These are phyloP conservation scores for Phlegmacium glaucopus DNA, from an alignment of 768 basidiomycete genomes.

Conservation along the genomic window DNA sequence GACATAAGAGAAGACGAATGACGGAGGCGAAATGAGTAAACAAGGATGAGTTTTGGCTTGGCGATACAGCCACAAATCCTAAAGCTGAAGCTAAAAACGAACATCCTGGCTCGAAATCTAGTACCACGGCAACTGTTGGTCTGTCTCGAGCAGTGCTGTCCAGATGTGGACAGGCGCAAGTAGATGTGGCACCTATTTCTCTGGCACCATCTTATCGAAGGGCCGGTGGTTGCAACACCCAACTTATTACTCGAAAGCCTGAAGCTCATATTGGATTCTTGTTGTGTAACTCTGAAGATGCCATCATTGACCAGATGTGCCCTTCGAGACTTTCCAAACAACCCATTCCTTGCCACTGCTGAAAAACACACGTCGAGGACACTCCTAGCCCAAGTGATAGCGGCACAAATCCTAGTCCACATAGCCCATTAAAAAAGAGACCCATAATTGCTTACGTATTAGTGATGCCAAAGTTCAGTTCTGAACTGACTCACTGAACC, in stretches of 20 bases:
- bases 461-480: too few relatives aligned
- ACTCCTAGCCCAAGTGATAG: too few relatives aligned
- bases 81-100: too few relatives aligned
- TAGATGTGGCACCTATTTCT: constrained; percentile 46
- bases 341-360: too few relatives aligned
- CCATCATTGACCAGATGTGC: too few relatives aligned
- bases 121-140: too few relatives aligned
- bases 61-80: constrained; percentile 17
- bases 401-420: too few relatives aligned
- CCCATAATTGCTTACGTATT: constrained; percentile 67
- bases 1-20: constrained; percentile 38
- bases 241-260: not conserved
- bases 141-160: constrained; percentile 27
- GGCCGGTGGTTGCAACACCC: constrained; percentile 16
- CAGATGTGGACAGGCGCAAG: constrained; percentile 27
- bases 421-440: constrained; percentile 48
- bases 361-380: too few relatives aligned
- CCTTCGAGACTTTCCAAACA: too few relatives aligned
- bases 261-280: constrained; percentile 27
- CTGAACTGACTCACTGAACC: too few relatives aligned
- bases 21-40: constrained; percentile 33
- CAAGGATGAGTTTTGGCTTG: constrained; percentile 53
- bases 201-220: constrained; percentile 66
- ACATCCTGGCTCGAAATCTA: too few relatives aligned
- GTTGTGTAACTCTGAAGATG: constrained; percentile 37